These are phyloP conservation scores for Apiotrichum laibachii DNA, from an alignment of 1,284 basidiomycete species.

Conservation along the genomic window DNA sequence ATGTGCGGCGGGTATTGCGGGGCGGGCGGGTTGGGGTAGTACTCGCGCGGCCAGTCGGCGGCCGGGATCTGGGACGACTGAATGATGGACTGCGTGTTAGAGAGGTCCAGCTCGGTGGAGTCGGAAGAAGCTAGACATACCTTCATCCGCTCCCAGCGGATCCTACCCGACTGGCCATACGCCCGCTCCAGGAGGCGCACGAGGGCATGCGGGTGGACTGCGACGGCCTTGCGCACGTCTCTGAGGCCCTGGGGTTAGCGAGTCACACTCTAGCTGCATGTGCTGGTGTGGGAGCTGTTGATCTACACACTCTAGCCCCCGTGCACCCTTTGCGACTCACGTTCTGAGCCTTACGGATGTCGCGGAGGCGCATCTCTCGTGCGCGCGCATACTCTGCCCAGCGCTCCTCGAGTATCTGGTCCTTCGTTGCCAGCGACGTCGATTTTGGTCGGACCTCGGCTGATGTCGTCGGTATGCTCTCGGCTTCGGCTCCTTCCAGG, in stretches of 20 bases:
- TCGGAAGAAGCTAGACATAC: conserved; percentile 17
- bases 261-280: neutral
- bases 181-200: conserved; percentile 19
- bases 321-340: neutral
- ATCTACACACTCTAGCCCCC: neutral
- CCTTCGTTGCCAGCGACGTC: neutral
- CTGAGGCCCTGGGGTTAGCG: conserved; percentile 25
- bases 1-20: conserved; percentile 12
- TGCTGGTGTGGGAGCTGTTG: too few relatives aligned
- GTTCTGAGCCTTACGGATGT: neutral
- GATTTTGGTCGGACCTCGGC: neutral
- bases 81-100: conserved; percentile 18
- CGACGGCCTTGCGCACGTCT: conserved; percentile 35
- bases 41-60: conserved; percentile 2
- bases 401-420: neutral
- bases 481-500: neutral
- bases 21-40: neutral
- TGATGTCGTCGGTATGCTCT: neutral
- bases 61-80: neutral
- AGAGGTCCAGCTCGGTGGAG: neutral
- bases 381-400: neutral
- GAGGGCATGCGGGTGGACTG: conserved; percentile 42
- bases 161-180: neutral
- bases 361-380: neutral
- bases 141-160: conserved; percentile 20